A percentile compares a stretch with the other conserved stretches of the same genome.
phyloP scores from a whole-genome alignment of 352 stramenopile species.

The Globisporangium perplexum region DNA sequence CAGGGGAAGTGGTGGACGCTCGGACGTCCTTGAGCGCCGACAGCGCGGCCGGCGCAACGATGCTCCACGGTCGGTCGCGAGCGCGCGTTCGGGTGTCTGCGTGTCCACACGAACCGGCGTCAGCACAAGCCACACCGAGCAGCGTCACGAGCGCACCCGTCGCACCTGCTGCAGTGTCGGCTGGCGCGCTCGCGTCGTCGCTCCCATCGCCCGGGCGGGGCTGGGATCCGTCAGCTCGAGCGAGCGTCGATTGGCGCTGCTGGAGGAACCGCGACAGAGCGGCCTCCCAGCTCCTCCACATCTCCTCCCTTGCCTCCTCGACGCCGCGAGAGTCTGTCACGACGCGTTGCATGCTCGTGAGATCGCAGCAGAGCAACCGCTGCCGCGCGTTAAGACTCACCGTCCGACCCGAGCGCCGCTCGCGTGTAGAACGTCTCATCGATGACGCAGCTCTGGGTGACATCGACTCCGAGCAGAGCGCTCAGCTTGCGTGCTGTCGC shows the following conservation, averaged over 20 bases:
- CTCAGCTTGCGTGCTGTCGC: constrained; percentile 6
- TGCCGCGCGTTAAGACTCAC: background rate
- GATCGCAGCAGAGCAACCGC: background rate
- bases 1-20: background rate
- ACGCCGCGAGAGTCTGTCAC: background rate
- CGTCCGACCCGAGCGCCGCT: background rate
- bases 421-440: constrained; percentile 27
- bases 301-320: constrained; percentile 9
- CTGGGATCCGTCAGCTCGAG: background rate
- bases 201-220: background rate
- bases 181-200: background rate
- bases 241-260: background rate
- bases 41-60: constrained; percentile 14
- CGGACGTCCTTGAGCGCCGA: constrained; percentile 2
- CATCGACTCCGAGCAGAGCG: constrained; percentile 27
- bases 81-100: constrained; percentile 16
- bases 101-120: background rate
- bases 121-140: background rate
- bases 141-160: background rate
- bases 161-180: background rate
- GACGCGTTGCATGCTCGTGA: background rate
- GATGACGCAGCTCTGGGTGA: constrained; percentile 35
- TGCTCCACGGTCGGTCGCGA: constrained; percentile 23
- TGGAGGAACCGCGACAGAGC: constrained; percentile 8
- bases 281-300: constrained; percentile 21